These are phyloP conservation scores for Babesia divergens DNA, from an alignment of 169 alveolate genomes.

Conservation along the genomic window DNA sequence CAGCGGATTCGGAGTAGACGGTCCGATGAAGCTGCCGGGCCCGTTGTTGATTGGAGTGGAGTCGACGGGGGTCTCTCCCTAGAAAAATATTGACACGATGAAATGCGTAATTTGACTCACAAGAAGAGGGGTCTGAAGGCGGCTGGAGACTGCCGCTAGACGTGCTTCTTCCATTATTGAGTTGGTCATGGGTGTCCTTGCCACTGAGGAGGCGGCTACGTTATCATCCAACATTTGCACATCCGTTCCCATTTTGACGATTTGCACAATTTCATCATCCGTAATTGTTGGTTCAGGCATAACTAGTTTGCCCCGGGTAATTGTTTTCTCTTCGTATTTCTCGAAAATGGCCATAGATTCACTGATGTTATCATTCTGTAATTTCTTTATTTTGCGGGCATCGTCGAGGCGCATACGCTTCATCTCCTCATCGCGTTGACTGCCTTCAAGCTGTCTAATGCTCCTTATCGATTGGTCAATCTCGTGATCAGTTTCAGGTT, in stretches of 20 bases:
- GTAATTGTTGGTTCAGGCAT: constrained; percentile 83
- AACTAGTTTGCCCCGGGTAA: constrained; percentile 58
- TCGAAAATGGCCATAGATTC: constrained; percentile 86
- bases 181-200: constrained; percentile 62
- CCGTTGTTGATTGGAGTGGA: neutral
- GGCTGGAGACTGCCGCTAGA: constrained; percentile 57
- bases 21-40: constrained; percentile 29
- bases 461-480: constrained; percentile 76
- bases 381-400: constrained; percentile 85
- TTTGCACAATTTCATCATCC: constrained; percentile 71
- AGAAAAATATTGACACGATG: neutral
- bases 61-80: constrained; percentile 56
- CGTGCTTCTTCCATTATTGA: constrained; percentile 69
- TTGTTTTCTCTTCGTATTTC: constrained; percentile 71
- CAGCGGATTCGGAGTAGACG: constrained; percentile 58
- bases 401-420: constrained; percentile 86
- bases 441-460: constrained; percentile 83
- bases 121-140: constrained; percentile 64
- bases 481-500: constrained; percentile 82
- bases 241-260: constrained; percentile 66
- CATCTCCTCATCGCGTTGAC: constrained; percentile 90
- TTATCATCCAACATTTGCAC: constrained; percentile 55
- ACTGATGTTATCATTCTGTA: constrained; percentile 89
- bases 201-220: constrained; percentile 48
- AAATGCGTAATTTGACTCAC: neutral